These are phyloP conservation scores for Salvia miltiorrhiza DNA, from an alignment of 257 asterid species.

Conservation along the genomic window DNA sequence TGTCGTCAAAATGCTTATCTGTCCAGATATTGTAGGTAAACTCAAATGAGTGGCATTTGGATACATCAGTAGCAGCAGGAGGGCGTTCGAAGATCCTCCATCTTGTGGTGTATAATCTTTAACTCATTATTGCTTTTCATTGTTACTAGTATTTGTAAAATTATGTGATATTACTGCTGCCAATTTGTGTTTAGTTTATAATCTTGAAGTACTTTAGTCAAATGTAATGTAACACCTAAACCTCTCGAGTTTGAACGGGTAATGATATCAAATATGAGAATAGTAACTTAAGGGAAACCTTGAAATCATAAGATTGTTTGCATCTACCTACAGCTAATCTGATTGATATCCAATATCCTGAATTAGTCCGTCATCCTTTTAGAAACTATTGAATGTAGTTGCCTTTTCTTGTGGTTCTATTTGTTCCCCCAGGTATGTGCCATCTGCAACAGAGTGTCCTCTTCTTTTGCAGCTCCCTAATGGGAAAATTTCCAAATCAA, in stretches of 20 bases:
- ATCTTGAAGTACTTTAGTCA: background rate
- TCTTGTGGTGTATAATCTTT: slow-evolving; percentile 87
- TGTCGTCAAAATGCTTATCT: slow-evolving; percentile 17
- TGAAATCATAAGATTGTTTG: background rate
- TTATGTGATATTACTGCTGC: slow-evolving; percentile 10
- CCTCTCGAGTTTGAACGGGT: slow-evolving; percentile 2
- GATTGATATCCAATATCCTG: background rate
- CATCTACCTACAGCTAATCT: background rate
- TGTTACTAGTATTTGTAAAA: slow-evolving; percentile 5
- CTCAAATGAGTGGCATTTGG: slow-evolving; percentile 99
- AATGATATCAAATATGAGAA: slow-evolving; percentile 6
- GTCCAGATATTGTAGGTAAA: slow-evolving; percentile 60
- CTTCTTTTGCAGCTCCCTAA: slow-evolving; percentile 71
- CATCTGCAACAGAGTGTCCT: slow-evolving; percentile 90
- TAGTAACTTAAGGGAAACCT: background rate
- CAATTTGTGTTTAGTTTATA: slow-evolving; percentile 6
- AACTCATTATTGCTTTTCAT: slow-evolving; percentile 23
- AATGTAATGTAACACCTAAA: background rate
- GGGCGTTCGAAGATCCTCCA: slow-evolving; percentile 95
- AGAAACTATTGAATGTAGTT: slow-evolving; percentile 13
- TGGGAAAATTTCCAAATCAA: slow-evolving; percentile 70
- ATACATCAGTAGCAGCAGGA: slow-evolving; percentile 92
- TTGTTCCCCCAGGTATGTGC: slow-evolving; percentile 57
- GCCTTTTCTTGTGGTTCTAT: slow-evolving; percentile 14
- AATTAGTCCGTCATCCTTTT: slow-evolving; percentile 5